Evolutionary conservation across 192 early-diverging fungal species (phyloP).

Genomic region (Paraglomus brasilianum): DNA sequence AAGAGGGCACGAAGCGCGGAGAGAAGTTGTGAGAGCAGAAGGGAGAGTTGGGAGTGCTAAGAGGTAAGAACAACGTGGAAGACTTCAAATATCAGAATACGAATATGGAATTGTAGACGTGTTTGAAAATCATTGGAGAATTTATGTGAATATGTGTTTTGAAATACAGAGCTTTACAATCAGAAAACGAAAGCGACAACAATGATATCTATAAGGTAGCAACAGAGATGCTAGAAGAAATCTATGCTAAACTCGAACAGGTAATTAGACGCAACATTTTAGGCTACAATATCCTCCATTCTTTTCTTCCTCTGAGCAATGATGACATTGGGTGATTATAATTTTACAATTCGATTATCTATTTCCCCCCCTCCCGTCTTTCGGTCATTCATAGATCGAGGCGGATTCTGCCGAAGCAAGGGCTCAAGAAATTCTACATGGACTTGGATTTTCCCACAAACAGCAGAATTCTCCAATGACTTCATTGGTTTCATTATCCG

Average conservation of each 20-base stretch:
- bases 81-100: slow-evolving; percentile 28
- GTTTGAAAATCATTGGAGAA: too few relatives aligned
- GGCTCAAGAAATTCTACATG: slow-evolving; percentile 67
- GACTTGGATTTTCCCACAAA: slow-evolving; percentile 70
- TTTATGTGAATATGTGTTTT: too few relatives aligned
- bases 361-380: too few relatives aligned
- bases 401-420: slow-evolving; percentile 61
- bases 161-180: too few relatives aligned
- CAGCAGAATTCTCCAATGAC: slow-evolving; percentile 66
- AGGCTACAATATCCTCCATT: too few relatives aligned
- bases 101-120: too few relatives aligned
- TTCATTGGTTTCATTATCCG: slow-evolving; percentile 57
- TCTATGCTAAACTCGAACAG: slow-evolving; percentile 57
- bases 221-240: slow-evolving; percentile 54
- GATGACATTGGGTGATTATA: too few relatives aligned
- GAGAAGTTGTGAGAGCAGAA: slow-evolving; percentile 47
- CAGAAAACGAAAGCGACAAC: slow-evolving; percentile 27
- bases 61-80: slow-evolving; percentile 43
- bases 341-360: too few relatives aligned
- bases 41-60: slow-evolving; percentile 36
- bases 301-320: too few relatives aligned
- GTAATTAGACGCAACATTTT: too few relatives aligned
- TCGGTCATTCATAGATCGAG: slow-evolving; percentile 42
- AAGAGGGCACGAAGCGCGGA: slow-evolving; percentile 62
- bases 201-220: slow-evolving; percentile 44